Evolutionary conservation across 108 stramenopile genomes (phyloP).

Genomic region (Nitzschia sp.): DNA sequence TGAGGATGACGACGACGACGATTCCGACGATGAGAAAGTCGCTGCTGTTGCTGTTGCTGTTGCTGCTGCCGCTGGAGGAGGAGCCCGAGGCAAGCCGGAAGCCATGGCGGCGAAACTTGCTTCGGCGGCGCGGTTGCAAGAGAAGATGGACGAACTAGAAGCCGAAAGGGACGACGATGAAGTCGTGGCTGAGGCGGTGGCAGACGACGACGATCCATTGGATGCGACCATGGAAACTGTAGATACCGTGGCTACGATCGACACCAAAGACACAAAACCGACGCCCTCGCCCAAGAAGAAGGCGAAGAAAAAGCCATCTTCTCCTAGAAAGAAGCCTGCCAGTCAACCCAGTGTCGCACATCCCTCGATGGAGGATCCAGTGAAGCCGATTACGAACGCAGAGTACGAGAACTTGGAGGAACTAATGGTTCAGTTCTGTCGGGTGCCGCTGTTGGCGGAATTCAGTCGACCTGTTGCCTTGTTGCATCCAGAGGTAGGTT

Average conservation of each 20-base stretch:
- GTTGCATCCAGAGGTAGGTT: conserved; percentile 85
- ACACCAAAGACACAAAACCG: conserved; percentile 2
- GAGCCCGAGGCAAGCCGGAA: conserved; percentile 55
- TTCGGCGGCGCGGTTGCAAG: conserved; percentile 27
- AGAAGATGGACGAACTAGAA: conserved; percentile 39
- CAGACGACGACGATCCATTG: conserved; percentile 20
- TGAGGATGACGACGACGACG: not conserved
- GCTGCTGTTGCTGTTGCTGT: not conserved
- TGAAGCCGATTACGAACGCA: conserved; percentile 58
- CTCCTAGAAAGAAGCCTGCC: conserved; percentile 16
- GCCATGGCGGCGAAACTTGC: conserved; percentile 49
- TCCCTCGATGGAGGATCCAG: conserved; percentile 62
- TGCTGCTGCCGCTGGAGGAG: not conserved
- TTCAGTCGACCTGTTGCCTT: conserved; percentile 84
- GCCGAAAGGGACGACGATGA: conserved; percentile 8
- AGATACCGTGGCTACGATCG: conserved; percentile 6
- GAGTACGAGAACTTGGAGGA: conserved; percentile 74
- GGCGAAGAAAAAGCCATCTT: conserved; percentile 21
- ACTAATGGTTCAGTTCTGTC: conserved; percentile 83
- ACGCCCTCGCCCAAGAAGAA: conserved; percentile 23
- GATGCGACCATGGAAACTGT: not conserved
- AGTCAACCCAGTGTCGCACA: not conserved
- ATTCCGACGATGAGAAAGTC: not conserved
- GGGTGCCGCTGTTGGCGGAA: conserved; percentile 84
- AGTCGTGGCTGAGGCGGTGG: conserved; percentile 6